A percentile compares a stretch with the other conserved stretches of the same genome.
phyloP scores from a whole-genome alignment of 192 early-diverging fungal genomes.

The Podila epicladia region DNA sequence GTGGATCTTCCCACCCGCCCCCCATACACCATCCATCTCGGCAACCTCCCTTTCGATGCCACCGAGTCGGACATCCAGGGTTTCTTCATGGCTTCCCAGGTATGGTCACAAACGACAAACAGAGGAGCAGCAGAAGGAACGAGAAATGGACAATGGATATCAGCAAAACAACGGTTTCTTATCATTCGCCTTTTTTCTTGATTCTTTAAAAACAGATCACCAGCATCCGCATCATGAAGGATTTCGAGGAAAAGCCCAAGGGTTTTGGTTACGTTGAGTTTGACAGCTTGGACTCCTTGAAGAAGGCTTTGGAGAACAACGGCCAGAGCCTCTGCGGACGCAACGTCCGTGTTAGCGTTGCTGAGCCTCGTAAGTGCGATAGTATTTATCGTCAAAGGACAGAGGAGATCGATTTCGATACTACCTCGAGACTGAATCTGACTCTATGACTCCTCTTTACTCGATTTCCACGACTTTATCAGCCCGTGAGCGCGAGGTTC shows the following conservation, averaged over 20 bases:
- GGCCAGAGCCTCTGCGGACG: slow-evolving; percentile 76
- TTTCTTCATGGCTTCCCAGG: slow-evolving; percentile 79
- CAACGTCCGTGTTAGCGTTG: slow-evolving; percentile 84
- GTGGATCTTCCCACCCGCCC: slow-evolving; percentile 81
- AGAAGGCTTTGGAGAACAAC: slow-evolving; percentile 74
- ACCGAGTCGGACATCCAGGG: slow-evolving; percentile 78
- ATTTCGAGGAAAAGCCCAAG: slow-evolving; percentile 84
- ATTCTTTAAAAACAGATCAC: slow-evolving; percentile 61
- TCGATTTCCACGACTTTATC: neutral
- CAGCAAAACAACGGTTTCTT: too few species aligned
- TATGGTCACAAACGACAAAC: slow-evolving; percentile 21
- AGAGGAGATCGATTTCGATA: neutral
- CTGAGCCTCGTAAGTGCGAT: slow-evolving; percentile 80
- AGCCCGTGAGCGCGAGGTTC: slow-evolving; percentile 62
- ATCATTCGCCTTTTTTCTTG: too few species aligned
- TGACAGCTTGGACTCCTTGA: slow-evolving; percentile 83
- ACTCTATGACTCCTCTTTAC: neutral
- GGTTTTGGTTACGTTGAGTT: slow-evolving; percentile 99
- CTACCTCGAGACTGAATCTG: neutral
- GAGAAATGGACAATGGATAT: too few species aligned
- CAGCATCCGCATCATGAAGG: slow-evolving; percentile 83
- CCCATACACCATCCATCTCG: slow-evolving; percentile 91
- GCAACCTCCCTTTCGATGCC: slow-evolving; percentile 89
- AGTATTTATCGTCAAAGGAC: neutral
- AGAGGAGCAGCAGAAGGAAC: neutral